Conservation (phyloP, 768 basidiomycete species). For the Ramaria rubella region DNA sequence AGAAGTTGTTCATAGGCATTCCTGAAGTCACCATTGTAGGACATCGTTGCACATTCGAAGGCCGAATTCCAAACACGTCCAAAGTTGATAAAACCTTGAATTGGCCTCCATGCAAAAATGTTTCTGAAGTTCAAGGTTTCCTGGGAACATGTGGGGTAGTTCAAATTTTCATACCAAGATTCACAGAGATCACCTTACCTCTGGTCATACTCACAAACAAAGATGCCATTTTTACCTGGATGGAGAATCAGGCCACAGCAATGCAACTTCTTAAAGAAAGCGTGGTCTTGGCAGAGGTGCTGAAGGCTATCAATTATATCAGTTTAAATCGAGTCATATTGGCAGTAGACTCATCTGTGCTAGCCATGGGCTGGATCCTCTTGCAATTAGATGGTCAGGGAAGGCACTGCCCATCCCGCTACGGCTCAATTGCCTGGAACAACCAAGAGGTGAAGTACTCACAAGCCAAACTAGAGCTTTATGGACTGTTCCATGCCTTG, state of each 20-base stretch:
- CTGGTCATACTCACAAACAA: constrained; percentile 17
- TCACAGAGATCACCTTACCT: constrained; percentile 10
- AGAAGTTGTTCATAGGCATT: constrained; percentile 21
- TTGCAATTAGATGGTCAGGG: constrained; percentile 23
- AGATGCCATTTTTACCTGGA: constrained; percentile 16
- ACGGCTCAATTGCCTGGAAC: constrained; percentile 32
- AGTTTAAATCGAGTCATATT: constrained; percentile 15
- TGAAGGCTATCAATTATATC: constrained; percentile 20
- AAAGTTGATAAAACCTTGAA: constrained; percentile 23
- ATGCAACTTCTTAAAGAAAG: constrained; percentile 17
- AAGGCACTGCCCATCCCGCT: constrained; percentile 24
- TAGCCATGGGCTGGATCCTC: constrained; percentile 23
- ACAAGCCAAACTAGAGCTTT: constrained; percentile 26
- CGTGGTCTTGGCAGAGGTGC: constrained; percentile 11
- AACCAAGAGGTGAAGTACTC: constrained; percentile 9
- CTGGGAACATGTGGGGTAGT: constrained; percentile 17
- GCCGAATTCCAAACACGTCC: constrained; percentile 23
- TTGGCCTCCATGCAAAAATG: constrained; percentile 12
- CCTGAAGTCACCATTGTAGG: constrained; percentile 26
- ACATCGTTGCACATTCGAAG: constrained; percentile 22
- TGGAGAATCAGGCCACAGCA: constrained; percentile 9
- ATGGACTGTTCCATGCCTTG: constrained; percentile 23
- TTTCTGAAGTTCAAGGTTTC: constrained; percentile 17
- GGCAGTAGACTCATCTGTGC: constrained; percentile 22
- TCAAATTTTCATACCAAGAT: constrained; percentile 15